Evolutionary conservation across 164 flowering plant species (phyloP).

Genomic region (Annona cherimola): DNA sequence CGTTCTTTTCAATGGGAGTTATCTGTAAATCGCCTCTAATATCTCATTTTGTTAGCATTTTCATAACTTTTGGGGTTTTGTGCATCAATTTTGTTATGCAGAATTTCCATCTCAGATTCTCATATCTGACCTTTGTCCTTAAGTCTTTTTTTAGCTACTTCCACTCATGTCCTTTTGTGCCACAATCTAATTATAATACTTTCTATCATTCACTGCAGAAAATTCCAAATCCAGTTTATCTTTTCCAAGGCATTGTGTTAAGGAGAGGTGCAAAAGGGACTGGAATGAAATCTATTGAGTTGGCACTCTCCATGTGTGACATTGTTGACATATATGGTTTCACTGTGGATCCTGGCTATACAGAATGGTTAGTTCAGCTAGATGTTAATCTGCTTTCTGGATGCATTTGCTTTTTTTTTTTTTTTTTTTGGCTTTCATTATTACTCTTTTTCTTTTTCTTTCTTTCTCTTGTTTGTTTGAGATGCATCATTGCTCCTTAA

Average conservation of each 20-base stretch:
- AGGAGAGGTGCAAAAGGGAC: slow-evolving; percentile 99
- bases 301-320: slow-evolving; percentile 98
- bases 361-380: slow-evolving; percentile 69
- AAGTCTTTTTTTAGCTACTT: too few species aligned
- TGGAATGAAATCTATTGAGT: slow-evolving; percentile 97
- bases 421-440: background rate
- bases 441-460: background rate
- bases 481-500: too few species aligned
- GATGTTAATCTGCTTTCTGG: background rate
- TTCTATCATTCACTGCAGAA: slow-evolving; percentile 38
- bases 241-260: slow-evolving; percentile 95
- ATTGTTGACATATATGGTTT: slow-evolving; percentile 97
- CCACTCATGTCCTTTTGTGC: too few species aligned
- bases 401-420: background rate
- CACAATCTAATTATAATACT: background rate
- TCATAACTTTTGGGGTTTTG: background rate
- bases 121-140: too few species aligned
- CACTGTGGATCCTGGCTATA: slow-evolving; percentile 98
- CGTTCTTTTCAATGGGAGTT: too few species aligned
- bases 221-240: slow-evolving; percentile 94
- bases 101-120: too few species aligned
- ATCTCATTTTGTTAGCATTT: too few species aligned
- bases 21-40: too few species aligned
- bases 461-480: background rate
- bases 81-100: background rate